Conservation (phyloP, 257 asterid genomes). For the Nicotiana tabacum region DNA sequence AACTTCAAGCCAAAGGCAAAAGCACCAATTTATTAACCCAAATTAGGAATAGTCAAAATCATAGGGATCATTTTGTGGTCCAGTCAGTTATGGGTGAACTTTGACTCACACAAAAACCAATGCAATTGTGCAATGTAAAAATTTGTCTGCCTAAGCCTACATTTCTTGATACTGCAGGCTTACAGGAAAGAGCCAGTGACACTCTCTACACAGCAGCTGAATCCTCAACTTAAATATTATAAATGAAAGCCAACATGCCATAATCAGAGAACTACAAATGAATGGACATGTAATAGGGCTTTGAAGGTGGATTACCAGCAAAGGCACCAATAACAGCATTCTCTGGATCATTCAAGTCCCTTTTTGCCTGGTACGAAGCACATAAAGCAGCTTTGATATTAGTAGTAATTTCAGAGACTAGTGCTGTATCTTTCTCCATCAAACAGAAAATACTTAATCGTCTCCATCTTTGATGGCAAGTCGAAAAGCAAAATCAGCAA, state of each 20-base stretch:
- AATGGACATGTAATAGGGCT: neutral
- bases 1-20: neutral
- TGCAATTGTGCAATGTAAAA: neutral
- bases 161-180: neutral
- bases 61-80: neutral
- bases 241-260: neutral
- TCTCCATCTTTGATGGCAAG: neutral
- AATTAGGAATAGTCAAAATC: neutral
- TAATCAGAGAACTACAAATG: neutral
- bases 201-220: neutral
- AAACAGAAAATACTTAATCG: neutral
- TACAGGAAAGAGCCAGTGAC: neutral
- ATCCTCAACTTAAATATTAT: neutral
- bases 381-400: conserved; percentile 7
- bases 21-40: neutral
- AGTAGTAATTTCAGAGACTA: neutral
- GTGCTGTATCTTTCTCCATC: neutral
- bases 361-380: conserved; percentile 59
- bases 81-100: neutral
- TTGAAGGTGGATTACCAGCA: conserved; percentile 56
- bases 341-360: conserved; percentile 90
- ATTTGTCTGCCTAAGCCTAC: neutral
- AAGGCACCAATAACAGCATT: conserved; percentile 90
- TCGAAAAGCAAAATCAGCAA: neutral
- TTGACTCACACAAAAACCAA: neutral